These are phyloP conservation scores for Pythium insidiosum DNA, from an alignment of 352 stramenopile species.

Conservation along the genomic window DNA sequence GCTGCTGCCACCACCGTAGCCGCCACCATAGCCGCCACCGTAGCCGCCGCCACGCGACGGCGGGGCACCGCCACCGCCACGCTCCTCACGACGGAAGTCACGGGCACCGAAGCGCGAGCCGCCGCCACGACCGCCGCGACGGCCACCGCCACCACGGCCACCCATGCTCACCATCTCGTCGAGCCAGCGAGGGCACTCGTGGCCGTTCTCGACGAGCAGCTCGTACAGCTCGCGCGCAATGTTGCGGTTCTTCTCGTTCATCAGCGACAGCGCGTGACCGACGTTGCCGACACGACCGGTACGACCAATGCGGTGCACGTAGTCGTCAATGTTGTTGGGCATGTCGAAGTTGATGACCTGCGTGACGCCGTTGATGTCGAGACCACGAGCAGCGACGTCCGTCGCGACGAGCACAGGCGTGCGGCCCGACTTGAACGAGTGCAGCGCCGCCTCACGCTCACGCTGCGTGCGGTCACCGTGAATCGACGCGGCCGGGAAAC, in stretches of 20 bases:
- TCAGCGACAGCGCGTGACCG: constrained; percentile 95
- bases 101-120: constrained; percentile 76
- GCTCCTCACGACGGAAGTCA: constrained; percentile 82
- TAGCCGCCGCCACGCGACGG: constrained; percentile 16
- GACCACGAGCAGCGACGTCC: constrained; percentile 96
- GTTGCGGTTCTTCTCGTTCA: constrained; percentile 99
- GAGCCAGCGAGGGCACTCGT: constrained; percentile 92
- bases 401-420: constrained; percentile 96
- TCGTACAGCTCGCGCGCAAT: constrained; percentile 97
- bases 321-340: constrained; percentile 98
- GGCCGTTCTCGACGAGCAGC: constrained; percentile 93
- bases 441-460: constrained; percentile 91
- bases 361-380: constrained; percentile 98
- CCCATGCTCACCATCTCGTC: constrained; percentile 90
- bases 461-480: constrained; percentile 97
- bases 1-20: constrained; percentile 19
- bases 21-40: constrained; percentile 14
- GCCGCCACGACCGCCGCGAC: constrained; percentile 41
- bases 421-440: constrained; percentile 87
- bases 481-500: constrained; percentile 92
- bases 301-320: constrained; percentile 99
- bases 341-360: constrained; percentile 98
- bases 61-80: constrained; percentile 27
- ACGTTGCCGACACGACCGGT: constrained; percentile 98
- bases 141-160: constrained; percentile 50